Conservation (phyloP, 805 yeast genomes). For the Pichia kluyveri region DNA sequence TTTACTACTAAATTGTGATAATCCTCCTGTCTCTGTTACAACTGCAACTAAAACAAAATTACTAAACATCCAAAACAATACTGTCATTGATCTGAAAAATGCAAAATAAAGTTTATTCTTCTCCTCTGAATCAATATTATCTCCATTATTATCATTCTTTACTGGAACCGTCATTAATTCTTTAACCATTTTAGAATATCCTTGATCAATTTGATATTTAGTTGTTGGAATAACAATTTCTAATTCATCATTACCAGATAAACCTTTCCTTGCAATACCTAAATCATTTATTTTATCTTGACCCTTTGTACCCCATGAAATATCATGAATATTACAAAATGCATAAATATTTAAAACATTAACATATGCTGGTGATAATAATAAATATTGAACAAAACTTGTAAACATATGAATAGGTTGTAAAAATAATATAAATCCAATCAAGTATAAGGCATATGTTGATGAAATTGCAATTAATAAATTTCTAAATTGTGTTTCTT, state of each 20-base stretch:
- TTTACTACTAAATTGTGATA: constrained; percentile 33
- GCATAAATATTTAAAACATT: constrained; percentile 91
- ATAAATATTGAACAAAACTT: constrained; percentile 71
- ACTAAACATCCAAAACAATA: constrained; percentile 80
- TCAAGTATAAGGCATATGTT: constrained; percentile 71
- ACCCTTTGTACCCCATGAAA: constrained; percentile 97
- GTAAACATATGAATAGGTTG: constrained; percentile 94
- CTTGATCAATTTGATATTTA: constrained; percentile 62
- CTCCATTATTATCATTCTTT: constrained; percentile 14
- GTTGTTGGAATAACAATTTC: constrained; percentile 72
- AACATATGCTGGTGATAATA: constrained; percentile 82
- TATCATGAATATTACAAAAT: constrained; percentile 91
- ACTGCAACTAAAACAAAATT: constrained; percentile 76
- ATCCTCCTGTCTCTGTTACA: constrained; percentile 79
- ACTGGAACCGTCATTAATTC: constrained; percentile 38
- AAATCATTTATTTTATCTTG: constrained; percentile 62
- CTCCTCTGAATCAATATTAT: constrained; percentile 30
- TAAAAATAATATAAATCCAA: constrained; percentile 71
- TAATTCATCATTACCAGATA: constrained; percentile 52
- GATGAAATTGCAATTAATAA: constrained; percentile 77
- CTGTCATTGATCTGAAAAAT: constrained; percentile 79
- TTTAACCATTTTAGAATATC: constrained; percentile 58
- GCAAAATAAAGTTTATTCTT: constrained; percentile 78
- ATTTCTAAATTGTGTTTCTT: constrained; percentile 72
- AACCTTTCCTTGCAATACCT: constrained; percentile 63